phyloP scores from a whole-genome alignment of 1,284 basidiomycete species.

The Cutaneotrichosporon sp. region DNA sequence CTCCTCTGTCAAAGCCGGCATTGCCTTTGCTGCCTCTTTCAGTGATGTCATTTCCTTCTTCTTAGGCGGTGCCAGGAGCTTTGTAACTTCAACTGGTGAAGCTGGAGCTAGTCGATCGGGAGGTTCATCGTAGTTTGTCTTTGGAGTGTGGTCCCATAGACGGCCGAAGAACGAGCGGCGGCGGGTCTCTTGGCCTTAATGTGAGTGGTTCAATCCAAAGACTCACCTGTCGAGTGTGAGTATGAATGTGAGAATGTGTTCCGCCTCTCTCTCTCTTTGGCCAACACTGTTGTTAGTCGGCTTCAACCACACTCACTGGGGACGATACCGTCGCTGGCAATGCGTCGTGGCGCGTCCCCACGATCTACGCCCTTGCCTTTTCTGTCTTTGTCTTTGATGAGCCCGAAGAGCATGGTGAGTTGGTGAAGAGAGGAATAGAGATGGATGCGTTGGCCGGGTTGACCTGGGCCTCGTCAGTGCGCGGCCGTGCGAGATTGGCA shows the following conservation, averaged over 20 bases:
- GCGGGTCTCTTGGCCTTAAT: too few species aligned
- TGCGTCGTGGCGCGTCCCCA: not conserved
- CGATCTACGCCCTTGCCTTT: not conserved
- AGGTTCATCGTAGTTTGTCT: not conserved
- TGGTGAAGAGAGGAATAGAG: too few species aligned
- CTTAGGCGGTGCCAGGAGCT: too few species aligned
- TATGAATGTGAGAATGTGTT: too few species aligned
- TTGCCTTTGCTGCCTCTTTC: not conserved
- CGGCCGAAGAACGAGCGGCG: not conserved
- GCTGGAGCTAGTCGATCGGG: not conserved
- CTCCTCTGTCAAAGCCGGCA: not conserved
- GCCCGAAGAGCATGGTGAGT: too few species aligned
- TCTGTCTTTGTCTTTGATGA: too few species aligned
- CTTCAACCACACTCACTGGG: too few species aligned
- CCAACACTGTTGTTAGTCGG: not conserved
- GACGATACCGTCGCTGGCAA: not conserved
- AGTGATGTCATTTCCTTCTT: not conserved
- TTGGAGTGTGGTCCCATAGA: not conserved
- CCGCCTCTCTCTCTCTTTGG: not conserved
- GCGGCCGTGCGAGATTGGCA: too few species aligned
- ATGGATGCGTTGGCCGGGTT: too few species aligned
- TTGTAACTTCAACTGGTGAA: too few species aligned
- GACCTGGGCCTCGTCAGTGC: too few species aligned
- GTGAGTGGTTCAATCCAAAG: too few species aligned
- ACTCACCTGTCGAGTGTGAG: not conserved